Evolutionary conservation across 805 yeast genomes (phyloP), one percentile per base, ranked within the genome.

Genomic region (Schwanniomyces occidentalis): DNA sequence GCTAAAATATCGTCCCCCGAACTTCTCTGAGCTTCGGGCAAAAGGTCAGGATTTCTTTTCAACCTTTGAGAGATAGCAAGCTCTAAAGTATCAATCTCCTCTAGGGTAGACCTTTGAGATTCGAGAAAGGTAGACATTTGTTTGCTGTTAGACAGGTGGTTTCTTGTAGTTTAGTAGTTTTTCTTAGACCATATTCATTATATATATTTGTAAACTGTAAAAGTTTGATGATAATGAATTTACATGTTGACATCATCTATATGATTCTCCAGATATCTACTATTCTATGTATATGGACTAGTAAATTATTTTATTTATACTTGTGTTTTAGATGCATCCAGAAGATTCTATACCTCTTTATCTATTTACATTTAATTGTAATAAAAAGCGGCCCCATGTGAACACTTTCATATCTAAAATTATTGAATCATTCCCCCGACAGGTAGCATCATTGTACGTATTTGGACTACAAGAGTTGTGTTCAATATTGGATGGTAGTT

Each of bases 71-170:
- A 58, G 0, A 88, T 69, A 0, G 87, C 87, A 18, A 60, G 49
- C 48, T 90, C 95, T 3, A 91, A 71, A 2, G 76, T 60, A 42
- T 90, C 95, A 13, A 85, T 56, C 51, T 85, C 93, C 48, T 82
- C 88, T 6, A 77, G 46, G 13, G 54, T 40, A 10, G 52, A 45
- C 21, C 74, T 38, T 42, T 64, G 66, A 5, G 52, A 33, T 41
- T 68, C 73, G 31, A 66, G 49, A 16, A 57, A 51, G 23, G 45
- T 48, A 35, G 51, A 47, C 62, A 56, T 58, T 27, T 8, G 10
- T 5, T 17, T 12, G n/a, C 5, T 10, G 9, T 21, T 12, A 23
- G 12, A 4, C 26, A 23, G 13, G n/a, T n/a, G n/a, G n/a, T n/a
- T n/a, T n/a, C n/a, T n/a, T n/a, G n/a, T n/a, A n/a, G n/a, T n/a